Base-by-base conservation (phyloP, 306 rosid genomes). In the Vicia faba region DNA sequence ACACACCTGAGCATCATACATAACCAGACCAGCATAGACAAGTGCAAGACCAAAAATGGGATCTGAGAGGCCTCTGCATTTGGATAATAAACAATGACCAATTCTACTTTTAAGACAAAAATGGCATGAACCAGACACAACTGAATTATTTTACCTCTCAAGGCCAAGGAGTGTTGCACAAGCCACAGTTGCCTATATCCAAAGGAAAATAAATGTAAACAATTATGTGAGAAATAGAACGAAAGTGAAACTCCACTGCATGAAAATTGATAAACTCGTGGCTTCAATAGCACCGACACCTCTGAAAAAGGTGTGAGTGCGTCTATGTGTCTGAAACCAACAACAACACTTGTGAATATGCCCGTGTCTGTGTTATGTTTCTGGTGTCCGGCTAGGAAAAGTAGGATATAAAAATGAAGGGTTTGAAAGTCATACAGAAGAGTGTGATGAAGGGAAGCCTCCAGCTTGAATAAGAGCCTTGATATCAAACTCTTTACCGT, bases 1-100 rank as follows among this genome's bases (percentile, higher is more conserved):
- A 89, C 61, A 71, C 76, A 89, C 98, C 98, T 93, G 98, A 29
- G 98, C 95, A 79, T 93, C 98, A 50, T 93, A 93, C 97, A 93
- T 93, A 79, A 83, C 41, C 40, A 93, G 88, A 71, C 90, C 85
- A n/a, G 98, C 98, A 85, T 89, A 93, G 57, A 89, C 95, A 71
- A 88, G 80, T 1, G 87, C 61, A 20, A 89, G 75, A 65, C 97
- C 97, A 69, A 89, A 93, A 77, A 87, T 75, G 15, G 98, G 87
- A 86, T 93, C 97, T 0, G 96, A 81, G 61, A 93, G 78, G 59
- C 98, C 97, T 79, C 97, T 89, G 91, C 79, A 79, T 75, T 62
- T 63, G 19, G 36, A 82, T 48, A 78, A 53, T 41, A 66, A 41
- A 74, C 40, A 66, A 19, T 53, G 68, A 11, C 16, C 0, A 25